A percentile compares a stretch with the other conserved stretches of the same genome.
Evolutionary conservation across 768 basidiomycete species (phyloP).

Genomic region (Hericium rajendrae): DNA sequence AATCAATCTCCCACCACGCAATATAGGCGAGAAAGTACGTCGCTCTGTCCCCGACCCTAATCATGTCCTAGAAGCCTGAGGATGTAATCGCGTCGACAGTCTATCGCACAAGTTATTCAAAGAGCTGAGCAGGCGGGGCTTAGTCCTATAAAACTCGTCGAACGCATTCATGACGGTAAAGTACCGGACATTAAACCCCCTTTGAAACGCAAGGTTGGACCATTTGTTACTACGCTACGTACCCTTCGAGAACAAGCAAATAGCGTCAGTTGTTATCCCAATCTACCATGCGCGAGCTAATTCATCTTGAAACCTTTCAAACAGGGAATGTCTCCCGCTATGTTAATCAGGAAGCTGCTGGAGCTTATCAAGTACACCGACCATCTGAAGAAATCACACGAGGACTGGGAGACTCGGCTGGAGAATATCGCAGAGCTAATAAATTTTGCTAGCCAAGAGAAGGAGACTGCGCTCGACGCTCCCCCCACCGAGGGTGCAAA

Average conservation of each 20-base stretch:
- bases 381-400: constrained; percentile 58
- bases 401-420: constrained; percentile 71
- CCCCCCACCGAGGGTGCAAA: neutral
- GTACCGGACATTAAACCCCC: constrained; percentile 58
- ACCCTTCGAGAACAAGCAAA: constrained; percentile 42
- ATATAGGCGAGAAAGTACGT: constrained; percentile 69
- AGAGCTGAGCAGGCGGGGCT: constrained; percentile 42
- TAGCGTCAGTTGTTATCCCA: constrained; percentile 30
- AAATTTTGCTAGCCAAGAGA: constrained; percentile 57
- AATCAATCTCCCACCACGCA: constrained; percentile 61
- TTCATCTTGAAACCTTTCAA: neutral
- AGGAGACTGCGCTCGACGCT: neutral
- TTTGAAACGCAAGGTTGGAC: constrained; percentile 49
- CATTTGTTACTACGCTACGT: constrained; percentile 51
- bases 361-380: constrained; percentile 54
- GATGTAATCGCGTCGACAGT: constrained; percentile 28
- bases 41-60: neutral
- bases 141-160: constrained; percentile 48
- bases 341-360: constrained; percentile 51
- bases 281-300: neutral
- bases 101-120: constrained; percentile 45
- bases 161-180: constrained; percentile 52
- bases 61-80: neutral
- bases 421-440: constrained; percentile 84
- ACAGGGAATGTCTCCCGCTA: constrained; percentile 51